Percentiles rank a stretch among this genome's conserved stretches.
Conservation (phyloP, 257 asterid species). For the Solanum bulbocastanum region DNA sequence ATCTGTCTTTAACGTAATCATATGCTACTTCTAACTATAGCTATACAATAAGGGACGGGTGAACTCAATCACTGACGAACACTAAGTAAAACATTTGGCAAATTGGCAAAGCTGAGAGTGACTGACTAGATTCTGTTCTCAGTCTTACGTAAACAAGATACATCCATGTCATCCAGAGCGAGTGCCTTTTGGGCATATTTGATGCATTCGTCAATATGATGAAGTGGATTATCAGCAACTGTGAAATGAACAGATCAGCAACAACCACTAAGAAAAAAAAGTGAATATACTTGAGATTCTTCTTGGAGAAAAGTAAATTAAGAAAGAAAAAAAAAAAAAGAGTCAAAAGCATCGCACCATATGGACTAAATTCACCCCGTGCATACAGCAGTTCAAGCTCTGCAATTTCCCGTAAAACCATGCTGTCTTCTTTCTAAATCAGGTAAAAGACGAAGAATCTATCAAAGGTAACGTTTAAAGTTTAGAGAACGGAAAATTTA, state of each 20-base stretch:
- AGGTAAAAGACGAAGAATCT: background rate
- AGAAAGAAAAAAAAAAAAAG: background rate
- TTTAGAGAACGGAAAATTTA: background rate
- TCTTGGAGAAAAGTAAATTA: background rate
- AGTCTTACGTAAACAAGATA: background rate
- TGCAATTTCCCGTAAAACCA: background rate
- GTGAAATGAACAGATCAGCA: constrained; percentile 6
- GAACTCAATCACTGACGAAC: background rate
- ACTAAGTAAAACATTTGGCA: background rate
- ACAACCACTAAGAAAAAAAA: background rate
- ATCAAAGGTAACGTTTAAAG: background rate
- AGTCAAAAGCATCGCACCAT: background rate
- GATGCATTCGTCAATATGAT: constrained; percentile 67
- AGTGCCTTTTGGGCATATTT: constrained; percentile 55
- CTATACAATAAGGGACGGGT: background rate
- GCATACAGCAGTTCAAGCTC: background rate
- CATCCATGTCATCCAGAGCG: background rate
- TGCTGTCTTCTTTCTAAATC: background rate
- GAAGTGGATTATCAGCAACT: constrained; percentile 58
- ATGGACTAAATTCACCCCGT: background rate
- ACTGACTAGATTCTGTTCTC: background rate
- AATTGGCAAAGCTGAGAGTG: background rate
- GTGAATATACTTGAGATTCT: background rate
- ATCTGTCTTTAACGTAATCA: background rate
- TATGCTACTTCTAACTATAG: background rate